phyloP scores from a whole-genome alignment of 345 rosid species.

The Syzygium aqueum region DNA sequence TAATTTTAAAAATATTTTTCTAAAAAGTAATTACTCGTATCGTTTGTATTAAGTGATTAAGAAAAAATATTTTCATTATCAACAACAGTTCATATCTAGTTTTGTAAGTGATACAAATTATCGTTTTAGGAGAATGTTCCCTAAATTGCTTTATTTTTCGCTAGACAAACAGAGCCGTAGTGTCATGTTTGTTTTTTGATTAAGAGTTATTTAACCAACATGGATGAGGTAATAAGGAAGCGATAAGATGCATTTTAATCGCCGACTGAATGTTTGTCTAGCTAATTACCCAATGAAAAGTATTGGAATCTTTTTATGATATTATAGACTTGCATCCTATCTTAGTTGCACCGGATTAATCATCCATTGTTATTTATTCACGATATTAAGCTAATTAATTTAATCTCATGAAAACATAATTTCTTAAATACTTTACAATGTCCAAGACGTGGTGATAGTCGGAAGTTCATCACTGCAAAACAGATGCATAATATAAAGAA shows the following conservation, averaged over 20 bases:
- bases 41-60: neutral
- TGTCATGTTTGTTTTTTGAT: neutral
- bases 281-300: neutral
- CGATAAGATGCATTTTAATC: neutral
- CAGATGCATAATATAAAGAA: neutral
- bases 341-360: neutral
- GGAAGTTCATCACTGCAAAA: neutral
- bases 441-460: neutral
- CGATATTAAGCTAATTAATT: neutral
- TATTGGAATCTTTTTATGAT: neutral
- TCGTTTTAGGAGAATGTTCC: neutral
- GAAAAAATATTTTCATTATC: neutral
- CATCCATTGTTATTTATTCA: neutral
- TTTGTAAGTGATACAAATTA: neutral
- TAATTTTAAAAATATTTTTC: accelerated
- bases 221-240: neutral
- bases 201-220: neutral
- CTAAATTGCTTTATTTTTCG: accelerated
- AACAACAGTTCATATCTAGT: neutral
- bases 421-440: neutral
- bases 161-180: accelerated
- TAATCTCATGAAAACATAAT: neutral
- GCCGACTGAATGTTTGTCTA: neutral
- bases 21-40: accelerated
- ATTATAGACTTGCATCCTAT: neutral